Evolutionary conservation across 208 protist genomes (phyloP).

Genomic region (Acanthamoeba sp.): DNA sequence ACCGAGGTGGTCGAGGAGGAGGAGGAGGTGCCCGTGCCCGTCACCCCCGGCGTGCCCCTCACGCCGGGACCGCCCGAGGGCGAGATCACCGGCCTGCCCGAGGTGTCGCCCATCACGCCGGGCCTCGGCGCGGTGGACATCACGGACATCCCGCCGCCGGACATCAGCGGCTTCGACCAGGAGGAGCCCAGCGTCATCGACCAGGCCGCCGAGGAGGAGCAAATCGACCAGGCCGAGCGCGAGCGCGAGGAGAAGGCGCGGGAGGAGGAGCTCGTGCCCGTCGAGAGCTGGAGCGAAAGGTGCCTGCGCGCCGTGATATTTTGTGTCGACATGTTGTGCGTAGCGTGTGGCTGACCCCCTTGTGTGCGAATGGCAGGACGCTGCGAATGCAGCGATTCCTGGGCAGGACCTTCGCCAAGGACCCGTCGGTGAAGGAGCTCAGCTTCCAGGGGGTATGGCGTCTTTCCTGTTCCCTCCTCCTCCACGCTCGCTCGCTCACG

Average conservation of each 20-base stretch:
- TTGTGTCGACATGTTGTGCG: too few relatives aligned
- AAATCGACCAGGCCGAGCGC: constrained; percentile 36
- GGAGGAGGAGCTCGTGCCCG: constrained; percentile 59
- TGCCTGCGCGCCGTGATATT: too few relatives aligned
- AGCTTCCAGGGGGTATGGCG: constrained; percentile 54
- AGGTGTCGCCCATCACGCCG: constrained; percentile 1
- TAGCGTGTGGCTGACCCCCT: too few relatives aligned
- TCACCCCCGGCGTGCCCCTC: not conserved
- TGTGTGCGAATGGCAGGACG: not conserved
- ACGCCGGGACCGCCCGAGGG: not conserved
- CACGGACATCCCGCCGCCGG: not conserved
- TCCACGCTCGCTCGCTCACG: not conserved
- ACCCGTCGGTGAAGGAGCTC: constrained; percentile 21
- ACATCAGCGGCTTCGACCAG: not conserved
- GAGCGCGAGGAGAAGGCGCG: constrained; percentile 56
- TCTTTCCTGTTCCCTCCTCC: not conserved
- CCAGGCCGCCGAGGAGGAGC: constrained; percentile 32
- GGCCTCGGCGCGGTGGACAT: constrained; percentile 16
- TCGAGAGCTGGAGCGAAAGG: constrained; percentile 72
- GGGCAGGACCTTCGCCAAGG: constrained; percentile 14
- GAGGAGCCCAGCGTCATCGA: constrained; percentile 45
- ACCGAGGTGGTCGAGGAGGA: constrained; percentile 65
- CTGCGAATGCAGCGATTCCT: constrained; percentile 67
- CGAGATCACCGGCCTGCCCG: not conserved
- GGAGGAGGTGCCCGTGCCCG: not conserved